These are phyloP conservation scores for Stevia rebaudiana DNA, from an alignment of 140 eudicot genomes.

Conservation along the genomic window DNA sequence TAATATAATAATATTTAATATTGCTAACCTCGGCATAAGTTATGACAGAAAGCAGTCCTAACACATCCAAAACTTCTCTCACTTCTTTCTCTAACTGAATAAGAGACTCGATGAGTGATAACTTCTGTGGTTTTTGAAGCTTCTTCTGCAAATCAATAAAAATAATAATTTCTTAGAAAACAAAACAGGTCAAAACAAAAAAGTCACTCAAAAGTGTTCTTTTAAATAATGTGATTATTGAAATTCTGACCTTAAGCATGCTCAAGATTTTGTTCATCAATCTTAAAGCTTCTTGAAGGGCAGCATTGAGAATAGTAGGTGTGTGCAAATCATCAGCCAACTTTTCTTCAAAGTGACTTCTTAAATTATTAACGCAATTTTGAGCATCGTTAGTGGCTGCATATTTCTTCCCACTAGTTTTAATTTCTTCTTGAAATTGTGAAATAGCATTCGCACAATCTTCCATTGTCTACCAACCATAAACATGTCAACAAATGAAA, in stretches of 20 bases:
- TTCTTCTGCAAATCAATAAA: constrained; percentile 49
- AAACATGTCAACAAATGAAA: background rate
- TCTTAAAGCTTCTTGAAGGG: constrained; percentile 64
- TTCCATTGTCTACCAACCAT: constrained; percentile 57
- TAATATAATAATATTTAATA: background rate
- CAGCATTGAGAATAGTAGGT: constrained; percentile 48
- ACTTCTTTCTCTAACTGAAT: constrained; percentile 48
- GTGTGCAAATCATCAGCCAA: constrained; percentile 76
- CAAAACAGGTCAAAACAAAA: background rate
- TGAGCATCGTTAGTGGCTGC: constrained; percentile 38
- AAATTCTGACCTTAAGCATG: constrained; percentile 55
- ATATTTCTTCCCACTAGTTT: constrained; percentile 30
- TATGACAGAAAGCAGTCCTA: constrained; percentile 61
- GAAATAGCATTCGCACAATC: constrained; percentile 51
- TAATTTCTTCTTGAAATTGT: constrained; percentile 31
- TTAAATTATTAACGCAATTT: constrained; percentile 40
- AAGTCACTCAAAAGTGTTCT: background rate
- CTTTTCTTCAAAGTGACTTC: constrained; percentile 44
- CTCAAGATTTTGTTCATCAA: constrained; percentile 44
- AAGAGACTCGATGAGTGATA: constrained; percentile 41
- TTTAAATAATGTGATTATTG: background rate
- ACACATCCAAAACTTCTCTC: constrained; percentile 49
- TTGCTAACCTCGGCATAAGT: constrained; percentile 63
- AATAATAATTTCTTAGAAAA: background rate
- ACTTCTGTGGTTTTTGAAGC: constrained; percentile 53